Conservation (phyloP, 176 grass and related monocot genomes). For the Phyllostachys edulis region DNA sequence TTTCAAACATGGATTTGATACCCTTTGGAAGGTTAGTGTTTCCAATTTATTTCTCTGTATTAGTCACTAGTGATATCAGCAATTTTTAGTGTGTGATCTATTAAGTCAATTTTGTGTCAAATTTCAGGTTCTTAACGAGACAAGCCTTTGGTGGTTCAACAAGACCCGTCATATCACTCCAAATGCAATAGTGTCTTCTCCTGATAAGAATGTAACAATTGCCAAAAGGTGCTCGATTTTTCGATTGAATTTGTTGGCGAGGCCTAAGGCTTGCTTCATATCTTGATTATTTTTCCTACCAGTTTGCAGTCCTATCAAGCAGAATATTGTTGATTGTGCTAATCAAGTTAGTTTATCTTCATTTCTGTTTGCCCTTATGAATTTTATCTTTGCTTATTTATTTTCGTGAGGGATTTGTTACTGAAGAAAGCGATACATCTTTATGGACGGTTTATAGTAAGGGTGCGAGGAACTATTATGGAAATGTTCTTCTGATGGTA, state of each 20-base stretch:
- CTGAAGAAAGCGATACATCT: slow-evolving; percentile 91
- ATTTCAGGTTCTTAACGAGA: slow-evolving; percentile 87
- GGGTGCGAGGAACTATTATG: slow-evolving; percentile 83
- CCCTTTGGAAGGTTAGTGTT: slow-evolving; percentile 29
- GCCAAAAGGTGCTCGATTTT: slow-evolving; percentile 93
- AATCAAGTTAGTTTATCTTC: slow-evolving; percentile 8
- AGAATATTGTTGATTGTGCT: slow-evolving; percentile 12
- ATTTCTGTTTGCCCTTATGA: background rate
- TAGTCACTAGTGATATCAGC: too few relatives aligned
- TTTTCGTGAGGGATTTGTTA: slow-evolving; percentile 78
- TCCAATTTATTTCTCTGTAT: background rate
- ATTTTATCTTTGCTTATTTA: slow-evolving; percentile 2
- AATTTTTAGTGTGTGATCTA: too few relatives aligned
- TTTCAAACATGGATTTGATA: background rate
- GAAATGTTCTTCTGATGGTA: slow-evolving; percentile 84
- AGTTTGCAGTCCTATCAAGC: background rate
- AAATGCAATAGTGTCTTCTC: slow-evolving; percentile 84
- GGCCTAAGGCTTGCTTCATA: slow-evolving; percentile 34
- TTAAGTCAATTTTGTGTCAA: background rate
- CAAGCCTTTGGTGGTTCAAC: slow-evolving; percentile 91
- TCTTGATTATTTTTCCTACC: slow-evolving; percentile 20
- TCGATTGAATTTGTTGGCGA: slow-evolving; percentile 98
- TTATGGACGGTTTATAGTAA: slow-evolving; percentile 92
- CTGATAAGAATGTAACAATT: slow-evolving; percentile 91
- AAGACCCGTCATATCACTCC: slow-evolving; percentile 83